Base-by-base conservation (phyloP, 306 rosid species). In the Betula pendula region DNA sequence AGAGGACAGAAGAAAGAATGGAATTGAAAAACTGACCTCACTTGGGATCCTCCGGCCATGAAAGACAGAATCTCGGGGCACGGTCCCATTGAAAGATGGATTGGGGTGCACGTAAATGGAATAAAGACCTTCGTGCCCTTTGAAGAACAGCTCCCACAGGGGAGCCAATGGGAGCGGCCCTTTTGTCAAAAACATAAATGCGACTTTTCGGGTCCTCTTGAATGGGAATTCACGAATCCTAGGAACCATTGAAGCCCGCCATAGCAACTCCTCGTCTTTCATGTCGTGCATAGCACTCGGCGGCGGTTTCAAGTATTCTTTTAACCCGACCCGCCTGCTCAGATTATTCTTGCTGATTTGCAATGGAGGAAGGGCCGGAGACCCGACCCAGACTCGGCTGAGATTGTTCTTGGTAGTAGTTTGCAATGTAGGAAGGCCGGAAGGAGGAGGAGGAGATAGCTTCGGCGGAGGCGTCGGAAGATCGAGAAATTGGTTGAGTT, bases 211-310 rank as follows among this genome's bases (percentile, higher is more conserved):
- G 0, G 73, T 75, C 10, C 67, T 69, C 2, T 83, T 78, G 59
- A 85, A 82, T 1, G 93, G 95, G 0, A n/a, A 9, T 6, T 87
- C 72, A 0, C 5, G 27, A 50, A 85, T 62, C 77, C 42, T 42
- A 0, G 91, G 96, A 40, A 60, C 86, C 81, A 92, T 47, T 0
- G 97, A 92, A 68, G 98, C 97, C 78, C 90, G 88, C 97, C 93
- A 83, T 4, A 92, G 40, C 80, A 95, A 82, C 77, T 95, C 99
- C 6, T 82, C 83, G 25, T 95, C 99, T 16, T 50, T 75, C 97
- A 92, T 89, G 29, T 84, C 86, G 74, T 90, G 97, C 88, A 83
- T 78, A 0, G 72, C 79, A 2, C 38, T 68, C 0, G 92, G 84
- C 0, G 92, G 84, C 33, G 87, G 80, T 11, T 76, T 82, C 40